Base-by-base conservation (phyloP, 1,139 yeast species). In the Nakaseomyces nivariensis region DNA sequence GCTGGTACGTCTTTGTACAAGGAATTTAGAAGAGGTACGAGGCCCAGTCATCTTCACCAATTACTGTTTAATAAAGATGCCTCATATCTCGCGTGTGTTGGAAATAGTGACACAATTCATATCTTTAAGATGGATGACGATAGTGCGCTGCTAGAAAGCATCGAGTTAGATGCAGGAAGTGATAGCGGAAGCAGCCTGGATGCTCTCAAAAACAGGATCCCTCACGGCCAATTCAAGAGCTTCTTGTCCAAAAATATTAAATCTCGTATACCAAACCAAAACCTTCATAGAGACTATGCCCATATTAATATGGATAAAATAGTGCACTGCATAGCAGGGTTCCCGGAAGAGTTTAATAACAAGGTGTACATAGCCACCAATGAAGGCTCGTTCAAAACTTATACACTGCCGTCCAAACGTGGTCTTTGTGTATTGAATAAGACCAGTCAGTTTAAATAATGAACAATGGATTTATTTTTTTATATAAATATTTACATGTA, bases 11-110 rank as follows among this genome's bases (percentile, higher is more conserved):
- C 73, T 67, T 27, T 63, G 54, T 31, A 77, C 1, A 71, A 72
- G 29, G 85, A 81, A 59, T 78, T 82, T 54, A 72, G 92, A 56
- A 71, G 94, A 49, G 94, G 94, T 0, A 81, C 84, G 49, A 77
- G 84, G 54, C 70, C 76, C 8, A 79, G 85, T 1, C 64, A 64
- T n/a, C 73, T 85, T 34, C 74, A 76, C 47, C 74, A 79, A 7
- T 66, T 85, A 48, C 70, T 72, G 25, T 82, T 85, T 63, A 79
- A 77, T 55, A 58, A 66, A 33, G 78, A 75, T 50, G 70, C 75
- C 27, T 64, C 73, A 0, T 64, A 81, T 2, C 61, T 85, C n/a
- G 85, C 82, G 0, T 81, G 85, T 57, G 80, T 81, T 1, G 81
- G 87, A 2, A 81, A 78, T 50, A 78, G 82, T 22, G 84, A 79